Base-by-base conservation (phyloP, 108 stramenopile genomes). In the Parmales sp. region DNA sequence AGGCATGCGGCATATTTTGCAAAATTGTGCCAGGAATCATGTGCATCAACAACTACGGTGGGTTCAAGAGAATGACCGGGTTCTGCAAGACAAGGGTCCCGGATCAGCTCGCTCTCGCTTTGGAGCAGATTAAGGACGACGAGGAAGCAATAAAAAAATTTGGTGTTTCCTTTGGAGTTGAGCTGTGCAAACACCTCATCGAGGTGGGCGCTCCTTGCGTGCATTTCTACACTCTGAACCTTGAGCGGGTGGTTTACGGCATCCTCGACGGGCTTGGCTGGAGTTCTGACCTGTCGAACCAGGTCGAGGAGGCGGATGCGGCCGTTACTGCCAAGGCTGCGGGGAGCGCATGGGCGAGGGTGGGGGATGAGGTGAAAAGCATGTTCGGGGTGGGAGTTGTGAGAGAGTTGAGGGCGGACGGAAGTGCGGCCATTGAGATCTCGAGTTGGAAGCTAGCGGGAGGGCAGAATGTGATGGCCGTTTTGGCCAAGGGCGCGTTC, bases 81-180 rank as follows among this genome's bases (percentile, higher is more conserved):
- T 95, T 98, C 72, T 99, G 98, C 90, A 96, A 95, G 78, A 97
- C 98, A 20, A 90, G 98, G 19, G 98, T 99, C 34, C 95, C 95
- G 8, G 70, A 79, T 45, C 67, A 77, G 18, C 74, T 97, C 26
- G 76, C 78, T 37, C 85, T 80, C 8, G 82, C 74, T 39, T 89
- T 97, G 90, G 91, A 95, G 22, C 77, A 80, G 71, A 23, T 13
- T 1, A 88, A 92, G 80, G 91, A 93, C 45, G 92, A 98, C 69
- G 81, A 82, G 5, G 87, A 79, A 13, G 91, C 87, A 0, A 70
- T 95, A 26, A 94, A 94, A 75, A 78, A 74, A 20, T 93, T 90
- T 68, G 97, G 95, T n/a, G 82, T 96, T 43, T 89, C 92, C 34
- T 91, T 79, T 67, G 98, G 96, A 51, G 83, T 79, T n/a, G 74